Percentiles rank a stretch among this genome's conserved stretches.
phyloP scores from a whole-genome alignment of 768 basidiomycete species.

The Boletus pseudo-olivaceus region DNA sequence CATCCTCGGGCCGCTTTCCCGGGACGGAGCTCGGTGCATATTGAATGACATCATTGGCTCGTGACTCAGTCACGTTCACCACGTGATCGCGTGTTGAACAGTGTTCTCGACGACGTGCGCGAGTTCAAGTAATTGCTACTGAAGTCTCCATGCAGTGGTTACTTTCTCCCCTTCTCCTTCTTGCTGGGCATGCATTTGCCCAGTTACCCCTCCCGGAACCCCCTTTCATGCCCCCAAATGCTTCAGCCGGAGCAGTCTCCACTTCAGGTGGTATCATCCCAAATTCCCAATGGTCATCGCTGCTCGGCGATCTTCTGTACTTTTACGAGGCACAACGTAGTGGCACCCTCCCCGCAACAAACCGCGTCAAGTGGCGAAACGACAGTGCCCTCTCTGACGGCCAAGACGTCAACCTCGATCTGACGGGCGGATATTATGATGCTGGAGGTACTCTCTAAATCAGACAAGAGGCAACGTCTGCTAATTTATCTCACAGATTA shows the following conservation, averaged over 20 bases:
- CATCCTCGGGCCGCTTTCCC: background rate
- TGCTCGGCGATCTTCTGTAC: constrained; percentile 78
- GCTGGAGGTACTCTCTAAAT: constrained; percentile 64
- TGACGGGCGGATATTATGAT: constrained; percentile 89
- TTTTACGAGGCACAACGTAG: constrained; percentile 93
- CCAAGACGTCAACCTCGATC: constrained; percentile 63
- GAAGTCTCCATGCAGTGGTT: constrained; percentile 18
- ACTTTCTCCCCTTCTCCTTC: constrained; percentile 14
- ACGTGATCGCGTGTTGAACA: constrained; percentile 23
- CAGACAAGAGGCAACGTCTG: background rate
- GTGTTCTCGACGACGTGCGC: background rate
- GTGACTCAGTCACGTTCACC: constrained; percentile 10
- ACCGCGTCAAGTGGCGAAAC: constrained; percentile 86
- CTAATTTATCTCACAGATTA: constrained; percentile 51
- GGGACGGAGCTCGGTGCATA: background rate
- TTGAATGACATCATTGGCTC: constrained; percentile 13
- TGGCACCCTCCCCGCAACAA: constrained; percentile 62
- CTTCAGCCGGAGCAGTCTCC: constrained; percentile 50
- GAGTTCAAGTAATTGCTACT: background rate
- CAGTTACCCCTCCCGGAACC: constrained; percentile 65
- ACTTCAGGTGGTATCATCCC: constrained; percentile 42
- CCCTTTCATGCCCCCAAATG: constrained; percentile 60
- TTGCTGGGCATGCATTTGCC: constrained; percentile 34
- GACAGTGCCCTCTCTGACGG: constrained; percentile 78
- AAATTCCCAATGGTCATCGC: constrained; percentile 77